A percentile compares a stretch with the other conserved stretches of the same genome.
Conservation (phyloP, 1,284 basidiomycete species). For the Termitomyces sp. region DNA sequence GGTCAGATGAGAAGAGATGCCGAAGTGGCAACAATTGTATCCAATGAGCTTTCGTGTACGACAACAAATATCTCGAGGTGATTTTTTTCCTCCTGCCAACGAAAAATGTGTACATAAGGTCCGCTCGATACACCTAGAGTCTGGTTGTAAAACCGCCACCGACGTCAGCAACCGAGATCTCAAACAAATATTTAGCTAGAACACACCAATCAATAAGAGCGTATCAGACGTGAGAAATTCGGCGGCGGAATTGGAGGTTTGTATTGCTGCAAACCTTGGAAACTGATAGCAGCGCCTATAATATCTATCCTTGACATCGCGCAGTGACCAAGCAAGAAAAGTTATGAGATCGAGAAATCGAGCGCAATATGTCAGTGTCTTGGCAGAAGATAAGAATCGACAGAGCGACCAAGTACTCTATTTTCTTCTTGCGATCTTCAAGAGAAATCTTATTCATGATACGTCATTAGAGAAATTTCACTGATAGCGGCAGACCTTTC, state of each 20-base stretch:
- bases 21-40: neutral
- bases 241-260: neutral
- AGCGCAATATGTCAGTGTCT: neutral
- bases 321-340: neutral
- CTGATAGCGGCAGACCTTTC: conserved; percentile 13
- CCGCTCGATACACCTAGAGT: neutral
- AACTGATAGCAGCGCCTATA: neutral
- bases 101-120: neutral
- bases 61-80: neutral
- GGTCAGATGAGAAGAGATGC: neutral
- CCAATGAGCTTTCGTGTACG: neutral
- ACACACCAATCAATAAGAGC: neutral
- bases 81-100: neutral
- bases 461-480: neutral
- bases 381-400: neutral
- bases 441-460: neutral
- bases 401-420: neutral
- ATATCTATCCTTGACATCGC: neutral
- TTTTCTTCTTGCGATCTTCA: conserved; percentile 9
- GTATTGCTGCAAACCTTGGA: neutral
- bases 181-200: neutral
- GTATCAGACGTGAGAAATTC: neutral
- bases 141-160: neutral
- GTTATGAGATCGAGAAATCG: neutral
- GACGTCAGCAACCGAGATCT: neutral